Base-by-base conservation (phyloP, 805 yeast genomes). In the Cyberlindnera samutprakarnensis region DNA sequence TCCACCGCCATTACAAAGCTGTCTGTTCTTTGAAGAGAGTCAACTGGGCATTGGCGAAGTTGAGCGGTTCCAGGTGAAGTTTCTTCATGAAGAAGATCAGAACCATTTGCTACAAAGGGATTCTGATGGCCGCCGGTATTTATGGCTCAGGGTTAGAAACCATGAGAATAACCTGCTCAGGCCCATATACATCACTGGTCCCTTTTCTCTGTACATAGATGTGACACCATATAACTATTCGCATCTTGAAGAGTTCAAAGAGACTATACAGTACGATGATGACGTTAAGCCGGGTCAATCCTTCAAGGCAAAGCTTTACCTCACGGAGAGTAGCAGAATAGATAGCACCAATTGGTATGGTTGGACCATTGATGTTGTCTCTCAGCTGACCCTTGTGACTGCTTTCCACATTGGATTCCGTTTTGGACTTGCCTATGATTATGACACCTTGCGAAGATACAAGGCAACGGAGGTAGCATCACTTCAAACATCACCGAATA, bases 121-220 rank as follows among this genome's bases (percentile, higher is more conserved):
- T 2, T 51, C 43, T 14, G 41, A 36, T 0, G 6, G 21, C 9
- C 46, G 51, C 0, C 28, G 36, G 13, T 47, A 20, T 20, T 27
- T 65, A 1, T 73, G 64, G 62, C 55, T 79, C 13, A 69, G 72
- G 33, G 70, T 88, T 23, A 75, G 72, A 47, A 88, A 88, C 56
- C 62, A 59, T 4, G 96, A 87, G 53, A 71, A 74, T 42, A 59
- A 83, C 3, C 68, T 92, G 1, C 53, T 85, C 43, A 58, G 94
- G 18, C 94, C 96, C 0, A 82, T 95, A 2, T 85, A 78, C 46
- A 56, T 92, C 27, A 78, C 88, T 1, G 98, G 97, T 0, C 98
- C 98, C 0, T 90, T 76, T 51, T 66, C 84, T 3, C 57, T 92
- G 6, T 92, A 92, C 48, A 83, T 78, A 15, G 96, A 90, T 54